Conservation (phyloP, 23 red algal species). For the Gracilaria caudata region DNA sequence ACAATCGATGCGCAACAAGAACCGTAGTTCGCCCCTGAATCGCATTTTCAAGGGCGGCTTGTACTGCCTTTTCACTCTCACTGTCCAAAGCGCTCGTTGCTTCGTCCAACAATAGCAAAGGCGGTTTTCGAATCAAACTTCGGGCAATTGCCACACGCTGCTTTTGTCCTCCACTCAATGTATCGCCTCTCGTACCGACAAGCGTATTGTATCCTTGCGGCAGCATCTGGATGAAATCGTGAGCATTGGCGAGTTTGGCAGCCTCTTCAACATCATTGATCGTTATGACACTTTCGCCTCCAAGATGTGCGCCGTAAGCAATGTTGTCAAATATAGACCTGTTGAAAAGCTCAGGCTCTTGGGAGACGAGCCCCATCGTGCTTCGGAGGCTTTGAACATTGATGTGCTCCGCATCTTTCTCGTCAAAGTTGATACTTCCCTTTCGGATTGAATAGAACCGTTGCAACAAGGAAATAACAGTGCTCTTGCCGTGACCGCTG, state of each 20-base stretch:
- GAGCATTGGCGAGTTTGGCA: conserved; percentile 82
- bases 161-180: conserved; percentile 86
- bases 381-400: conserved; percentile 59
- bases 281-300: conserved; percentile 44
- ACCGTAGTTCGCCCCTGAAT: conserved; percentile 71
- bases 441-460: conserved; percentile 81
- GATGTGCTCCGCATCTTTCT: conserved; percentile 18
- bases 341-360: conserved; percentile 87
- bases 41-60: conserved; percentile 75
- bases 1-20: conserved; percentile 87
- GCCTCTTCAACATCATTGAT: conserved; percentile 70
- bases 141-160: conserved; percentile 95
- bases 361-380: conserved; percentile 83
- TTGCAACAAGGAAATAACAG: conserved; percentile 46
- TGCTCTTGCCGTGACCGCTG: conserved; percentile 21
- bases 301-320: conserved; percentile 67
- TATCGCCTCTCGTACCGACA: conserved; percentile 79
- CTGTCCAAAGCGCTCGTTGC: conserved; percentile 91
- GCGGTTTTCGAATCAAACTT: conserved; percentile 78
- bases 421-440: conserved; percentile 77
- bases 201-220: conserved; percentile 80
- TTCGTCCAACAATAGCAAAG: conserved; percentile 83
- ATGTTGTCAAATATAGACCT: conserved; percentile 86
- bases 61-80: conserved; percentile 76
- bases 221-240: conserved; percentile 70